Evolutionary conservation across 805 yeast species (phyloP), one percentile per base, ranked within the genome.

Genomic region (Saccharomycopsis capsularis): DNA sequence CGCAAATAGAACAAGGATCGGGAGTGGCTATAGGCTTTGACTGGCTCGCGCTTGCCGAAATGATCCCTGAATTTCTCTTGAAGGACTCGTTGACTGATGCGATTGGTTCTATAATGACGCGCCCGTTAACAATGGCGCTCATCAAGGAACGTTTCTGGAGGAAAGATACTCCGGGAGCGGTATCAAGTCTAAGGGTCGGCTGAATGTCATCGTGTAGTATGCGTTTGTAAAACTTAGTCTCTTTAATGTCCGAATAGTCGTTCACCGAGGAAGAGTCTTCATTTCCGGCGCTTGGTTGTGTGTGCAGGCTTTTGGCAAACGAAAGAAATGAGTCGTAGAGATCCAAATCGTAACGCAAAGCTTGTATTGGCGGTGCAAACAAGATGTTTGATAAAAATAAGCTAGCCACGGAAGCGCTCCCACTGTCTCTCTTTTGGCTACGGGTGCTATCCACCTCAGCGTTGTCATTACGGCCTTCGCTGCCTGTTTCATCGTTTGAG

Each of bases 61-160:
- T 46, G 56, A 13, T 56, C 51, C 38, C 56, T 42, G 45, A 44
- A 45, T 44, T 32, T 42, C 49, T 57, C 44, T 61, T 63, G 43
- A 56, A 58, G 1, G 78, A 76, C 63, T 85, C 95, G 59, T 90
- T 89, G 37, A 83, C 74, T 0, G 91, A 90, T 45, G 87, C 78
- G 6, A 90, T 76, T 0, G 99, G 99, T 64, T 89, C 95, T 36
- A 91, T 81, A 2, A 79, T 72, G 4, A 87, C 88, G 40, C 83
- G 73, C 2, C 95, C 95, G 45, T 89, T 96, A 29, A 85, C 75
- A 54, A 91, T 71, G 16, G 81, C 74, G 41, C 71, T 64, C 71
- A 89, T 69, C 48, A 90, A 73, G 11, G 79, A 67, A 48, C 85
- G 73, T 53, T 77, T 74, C 44, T 71, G 77, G 49, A 81, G 73